These are phyloP conservation scores for Biscogniauxia mediterranea DNA, from an alignment of 2,329 filamentous ascomycete species.

Conservation along the genomic window DNA sequence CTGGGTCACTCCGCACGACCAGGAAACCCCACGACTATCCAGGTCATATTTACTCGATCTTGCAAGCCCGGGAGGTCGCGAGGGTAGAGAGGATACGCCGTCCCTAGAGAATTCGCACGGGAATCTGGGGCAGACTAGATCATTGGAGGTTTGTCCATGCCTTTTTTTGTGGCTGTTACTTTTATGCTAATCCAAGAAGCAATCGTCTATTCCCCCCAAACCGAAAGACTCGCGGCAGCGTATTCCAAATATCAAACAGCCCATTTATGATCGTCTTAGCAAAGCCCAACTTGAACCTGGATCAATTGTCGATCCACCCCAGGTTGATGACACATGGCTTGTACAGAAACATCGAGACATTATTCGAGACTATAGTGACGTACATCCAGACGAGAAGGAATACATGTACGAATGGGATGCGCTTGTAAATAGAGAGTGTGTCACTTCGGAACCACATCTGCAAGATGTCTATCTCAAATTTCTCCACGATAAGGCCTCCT, in stretches of 20 bases:
- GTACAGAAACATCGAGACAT: constrained; percentile 59
- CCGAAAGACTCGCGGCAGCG: constrained; percentile 36
- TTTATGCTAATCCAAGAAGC: constrained; percentile 12
- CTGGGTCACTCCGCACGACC: constrained; percentile 26
- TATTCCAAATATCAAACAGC: constrained; percentile 50
- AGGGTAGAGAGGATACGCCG: constrained; percentile 26
- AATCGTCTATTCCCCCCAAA: constrained; percentile 15
- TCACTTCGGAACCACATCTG: constrained; percentile 53
- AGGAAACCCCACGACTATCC: constrained; percentile 24
- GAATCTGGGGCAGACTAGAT: constrained; percentile 17
- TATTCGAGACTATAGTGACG: constrained; percentile 56
- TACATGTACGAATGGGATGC: constrained; percentile 59
- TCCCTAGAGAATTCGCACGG: constrained; percentile 24
- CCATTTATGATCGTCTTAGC: constrained; percentile 57
- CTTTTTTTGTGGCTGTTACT: background rate
- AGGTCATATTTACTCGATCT: constrained; percentile 21
- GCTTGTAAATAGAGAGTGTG: constrained; percentile 49
- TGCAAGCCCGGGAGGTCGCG: constrained; percentile 25
- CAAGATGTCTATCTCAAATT: constrained; percentile 53
- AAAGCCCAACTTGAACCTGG: constrained; percentile 51
- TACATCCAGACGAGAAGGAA: constrained; percentile 53
- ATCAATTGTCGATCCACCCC: constrained; percentile 43
- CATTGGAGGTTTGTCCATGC: constrained; percentile 19
- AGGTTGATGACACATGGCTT: constrained; percentile 51
- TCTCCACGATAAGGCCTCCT: constrained; percentile 47